Evolutionary conservation across 192 early-diverging fungal genomes (phyloP), one percentile per base, ranked within the genome.

Genomic region (Pilaira anomala): DNA sequence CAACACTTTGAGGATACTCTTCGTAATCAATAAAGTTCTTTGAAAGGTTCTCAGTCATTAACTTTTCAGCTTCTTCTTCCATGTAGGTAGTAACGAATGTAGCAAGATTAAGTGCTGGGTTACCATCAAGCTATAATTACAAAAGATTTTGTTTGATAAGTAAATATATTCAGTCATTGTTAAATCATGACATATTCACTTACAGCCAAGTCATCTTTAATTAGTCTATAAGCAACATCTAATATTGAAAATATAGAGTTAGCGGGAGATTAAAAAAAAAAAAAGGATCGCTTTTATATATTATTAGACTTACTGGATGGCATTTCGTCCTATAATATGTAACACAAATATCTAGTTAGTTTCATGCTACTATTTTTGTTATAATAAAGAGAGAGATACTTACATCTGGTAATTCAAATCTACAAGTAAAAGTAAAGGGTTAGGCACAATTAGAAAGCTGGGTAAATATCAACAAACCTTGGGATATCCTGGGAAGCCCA

Each of bases 21-120:
- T 76, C 79, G 49, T 74, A 69, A 71, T 82, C 80, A 57, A 68
- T 65, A 3, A 93, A 85, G 71, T 94, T 94, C 76, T 93, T 93
- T 68, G 71, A 74, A 28, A 89, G 69, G 49, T 86, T 91, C 61
- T 92, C 88, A 8, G 78, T 64, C 45, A 92, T 89, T 56, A 93
- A 77, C 63, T 87, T 86, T 19, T 90, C 81, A 6, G 89, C 90
- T 72, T 92, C 87, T 1, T 82, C 83, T 69, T 93, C 68, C 68
- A 69, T 66, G 62, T 61, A 69, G 11, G 64, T 69, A 12, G 88
- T 89, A 40, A 93, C 89, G 76, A 88, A 92, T 33, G 84, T 83
- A 1, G 89, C 89, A 62, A 90, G 76, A 74, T 91, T 92, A 57
- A 88, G 78, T 58, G 76, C 74, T 22, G 92, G 92, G 41, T 87